Conservation (phyloP, 2,329 filamentous ascomycete genomes). For the Bisporella sp. region DNA sequence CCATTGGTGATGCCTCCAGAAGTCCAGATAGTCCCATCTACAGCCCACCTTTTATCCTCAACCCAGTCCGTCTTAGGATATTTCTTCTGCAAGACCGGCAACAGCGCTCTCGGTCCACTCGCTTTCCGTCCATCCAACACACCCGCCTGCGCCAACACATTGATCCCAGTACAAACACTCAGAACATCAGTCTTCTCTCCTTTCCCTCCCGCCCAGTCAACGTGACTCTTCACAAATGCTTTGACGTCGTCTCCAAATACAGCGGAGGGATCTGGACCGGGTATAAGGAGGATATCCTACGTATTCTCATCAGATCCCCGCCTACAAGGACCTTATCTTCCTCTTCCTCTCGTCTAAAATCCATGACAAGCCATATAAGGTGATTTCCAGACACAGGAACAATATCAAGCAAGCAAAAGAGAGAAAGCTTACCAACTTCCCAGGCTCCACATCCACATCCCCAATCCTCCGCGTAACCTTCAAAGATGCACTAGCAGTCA, state of each 20-base stretch:
- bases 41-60: constrained; percentile 43
- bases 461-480: constrained; percentile 37
- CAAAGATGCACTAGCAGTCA: constrained; percentile 36
- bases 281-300: constrained; percentile 44
- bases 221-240: constrained; percentile 39
- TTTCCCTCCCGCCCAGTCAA: constrained; percentile 13
- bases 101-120: constrained; percentile 40
- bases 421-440: constrained; percentile 11
- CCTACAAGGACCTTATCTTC: no score
- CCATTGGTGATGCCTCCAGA: constrained; percentile 46
- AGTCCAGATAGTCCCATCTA: constrained; percentile 48
- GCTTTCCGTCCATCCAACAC: constrained; percentile 38
- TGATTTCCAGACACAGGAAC: no score
- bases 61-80: constrained; percentile 35
- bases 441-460: constrained; percentile 41
- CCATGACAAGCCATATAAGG: no score
- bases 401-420: no score
- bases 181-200: constrained; percentile 38
- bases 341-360: no score
- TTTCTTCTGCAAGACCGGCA: constrained; percentile 27
- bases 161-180: constrained; percentile 44
- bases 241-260: constrained; percentile 28
- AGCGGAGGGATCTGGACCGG: constrained; percentile 38
- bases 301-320: constrained; percentile 10
- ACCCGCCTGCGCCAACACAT: constrained; percentile 41